These are phyloP conservation scores for Termitomyces sp. DNA, from an alignment of 768 basidiomycete genomes.

Conservation along the genomic window DNA sequence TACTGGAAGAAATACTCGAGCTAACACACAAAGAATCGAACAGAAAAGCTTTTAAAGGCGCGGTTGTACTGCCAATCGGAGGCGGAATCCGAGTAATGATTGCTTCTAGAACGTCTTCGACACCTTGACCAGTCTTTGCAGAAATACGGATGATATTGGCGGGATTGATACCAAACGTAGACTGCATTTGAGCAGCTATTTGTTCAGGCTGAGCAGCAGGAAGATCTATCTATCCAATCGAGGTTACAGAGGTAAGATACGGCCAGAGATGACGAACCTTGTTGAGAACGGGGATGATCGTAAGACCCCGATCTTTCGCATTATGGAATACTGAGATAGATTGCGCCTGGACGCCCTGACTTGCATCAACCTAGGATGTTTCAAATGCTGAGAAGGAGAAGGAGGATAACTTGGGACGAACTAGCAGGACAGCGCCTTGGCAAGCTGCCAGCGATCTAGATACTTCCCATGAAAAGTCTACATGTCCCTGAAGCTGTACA, in stretches of 20 bases:
- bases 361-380: constrained; percentile 75
- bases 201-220: constrained; percentile 82
- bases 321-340: constrained; percentile 92
- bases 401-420: constrained; percentile 16
- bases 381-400: background rate
- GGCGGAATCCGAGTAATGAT: constrained; percentile 84
- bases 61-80: constrained; percentile 48
- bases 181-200: constrained; percentile 74
- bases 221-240: constrained; percentile 69
- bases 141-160: constrained; percentile 74
- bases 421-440: constrained; percentile 78
- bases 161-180: constrained; percentile 77
- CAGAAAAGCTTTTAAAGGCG: constrained; percentile 75
- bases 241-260: constrained; percentile 3
- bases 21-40: constrained; percentile 84
- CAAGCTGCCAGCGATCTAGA: constrained; percentile 89
- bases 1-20: background rate
- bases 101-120: constrained; percentile 69
- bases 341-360: constrained; percentile 96
- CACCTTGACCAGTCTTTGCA: constrained; percentile 89
- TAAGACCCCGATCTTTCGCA: constrained; percentile 74
- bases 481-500: constrained; percentile 63
- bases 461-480: constrained; percentile 98
- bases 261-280: constrained; percentile 46
- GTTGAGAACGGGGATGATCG: constrained; percentile 88